Conservation (phyloP, 2,329 filamentous ascomycete genomes). For the Dactylellina parvicollis region DNA sequence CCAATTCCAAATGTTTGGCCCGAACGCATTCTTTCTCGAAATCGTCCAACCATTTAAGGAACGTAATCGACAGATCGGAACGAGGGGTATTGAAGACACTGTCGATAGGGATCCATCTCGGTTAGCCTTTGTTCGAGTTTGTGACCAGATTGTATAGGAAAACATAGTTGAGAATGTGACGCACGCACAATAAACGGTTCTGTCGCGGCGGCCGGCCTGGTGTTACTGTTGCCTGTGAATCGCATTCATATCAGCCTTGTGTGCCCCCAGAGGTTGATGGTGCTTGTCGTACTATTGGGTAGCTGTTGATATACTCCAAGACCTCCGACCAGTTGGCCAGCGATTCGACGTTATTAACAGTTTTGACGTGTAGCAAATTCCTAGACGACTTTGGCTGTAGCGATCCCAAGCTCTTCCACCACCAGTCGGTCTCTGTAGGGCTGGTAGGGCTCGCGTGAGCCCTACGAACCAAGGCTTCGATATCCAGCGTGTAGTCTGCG, state of each 20-base stretch:
- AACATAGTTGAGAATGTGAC: background rate
- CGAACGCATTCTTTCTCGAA: conserved; percentile 40
- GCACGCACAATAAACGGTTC: conserved; percentile 48
- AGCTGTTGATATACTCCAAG: conserved; percentile 28
- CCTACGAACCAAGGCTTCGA: conserved; percentile 33
- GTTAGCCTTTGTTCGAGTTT: conserved; percentile 14
- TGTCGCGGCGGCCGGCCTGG: conserved; percentile 10
- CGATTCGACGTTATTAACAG: conserved; percentile 21
- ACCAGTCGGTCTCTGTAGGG: conserved; percentile 49
- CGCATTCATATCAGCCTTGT: background rate
- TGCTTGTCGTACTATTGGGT: conserved; percentile 27
- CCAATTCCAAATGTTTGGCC: conserved; percentile 37
- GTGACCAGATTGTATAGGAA: background rate
- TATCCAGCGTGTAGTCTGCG: conserved; percentile 32
- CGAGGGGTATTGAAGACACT: conserved; percentile 51
- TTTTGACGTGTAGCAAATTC: conserved; percentile 46
- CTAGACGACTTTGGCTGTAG: conserved; percentile 20
- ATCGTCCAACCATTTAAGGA: conserved; percentile 51
- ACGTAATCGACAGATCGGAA: conserved; percentile 34
- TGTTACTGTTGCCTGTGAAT: conserved; percentile 6
- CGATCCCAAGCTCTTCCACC: conserved; percentile 47
- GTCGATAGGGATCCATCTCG: background rate
- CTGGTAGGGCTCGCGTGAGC: conserved; percentile 16
- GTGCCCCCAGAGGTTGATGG: background rate
- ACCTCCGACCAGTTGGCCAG: conserved; percentile 35